Conservation (phyloP, 225 moss, liverwort and hornwort genomes). For the Rhytidiadelphus loreus region DNA sequence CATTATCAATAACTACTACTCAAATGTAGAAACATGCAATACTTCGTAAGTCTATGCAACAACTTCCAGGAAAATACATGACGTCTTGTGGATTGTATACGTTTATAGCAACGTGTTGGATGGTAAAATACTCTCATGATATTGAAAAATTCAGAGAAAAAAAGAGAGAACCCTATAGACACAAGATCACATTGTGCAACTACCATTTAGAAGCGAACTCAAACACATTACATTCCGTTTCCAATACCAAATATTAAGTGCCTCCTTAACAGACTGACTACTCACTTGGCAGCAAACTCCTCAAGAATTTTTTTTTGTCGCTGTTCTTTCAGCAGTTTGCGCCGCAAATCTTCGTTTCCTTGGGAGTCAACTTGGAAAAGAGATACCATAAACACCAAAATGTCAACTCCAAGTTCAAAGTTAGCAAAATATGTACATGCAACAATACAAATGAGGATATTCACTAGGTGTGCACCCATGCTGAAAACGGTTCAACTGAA, state of each 20-base stretch:
- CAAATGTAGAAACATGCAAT: neutral
- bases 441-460: neutral
- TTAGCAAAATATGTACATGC: neutral
- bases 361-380: constrained; percentile 5
- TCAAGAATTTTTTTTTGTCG: constrained; percentile 76
- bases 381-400: neutral
- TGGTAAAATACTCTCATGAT: too few relatives aligned
- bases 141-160: too few relatives aligned
- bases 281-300: constrained; percentile 84
- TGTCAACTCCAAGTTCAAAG: neutral
- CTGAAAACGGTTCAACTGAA: neutral
- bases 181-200: too few relatives aligned
- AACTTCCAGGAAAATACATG: neutral
- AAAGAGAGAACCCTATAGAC: too few relatives aligned
- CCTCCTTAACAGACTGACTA: neutral
- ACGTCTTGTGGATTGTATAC: neutral
- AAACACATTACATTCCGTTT: neutral
- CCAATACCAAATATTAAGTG: neutral
- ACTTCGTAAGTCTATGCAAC: neutral
- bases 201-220: too few relatives aligned
- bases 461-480: neutral
- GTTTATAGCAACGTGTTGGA: neutral
- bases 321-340: constrained; percentile 59
- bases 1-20: neutral
- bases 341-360: constrained; percentile 47